Evolutionary conservation across 257 asterid genomes (phyloP), one percentile per base, ranked within the genome.

Genomic region (Penstemon barbatus): DNA sequence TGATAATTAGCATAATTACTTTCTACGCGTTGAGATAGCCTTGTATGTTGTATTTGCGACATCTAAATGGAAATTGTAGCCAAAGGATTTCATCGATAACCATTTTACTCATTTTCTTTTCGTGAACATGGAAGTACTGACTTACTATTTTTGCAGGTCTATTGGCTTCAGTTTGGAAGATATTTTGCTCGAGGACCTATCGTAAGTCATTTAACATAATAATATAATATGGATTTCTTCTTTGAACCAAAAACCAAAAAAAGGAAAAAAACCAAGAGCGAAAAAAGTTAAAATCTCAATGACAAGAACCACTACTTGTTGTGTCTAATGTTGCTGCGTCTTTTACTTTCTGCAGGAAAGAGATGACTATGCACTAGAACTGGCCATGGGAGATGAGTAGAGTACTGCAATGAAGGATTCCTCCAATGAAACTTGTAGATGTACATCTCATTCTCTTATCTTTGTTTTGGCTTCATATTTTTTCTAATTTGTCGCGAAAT

Each of bases 151-250:
- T 60, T 82, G 82, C 83, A 93, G 99, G 99, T 90, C 46, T 91
- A 93, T 75, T 93, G 96, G 97, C 96, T 93, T 69, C 99, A 93
- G 72, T 93, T 93, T 71, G 99, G 99, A 63, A 84, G 96, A 89
- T 93, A 93, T 86, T 93, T 93, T 82, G 97, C 96, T 57, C 85
- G 96, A 74, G 99, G 97, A 44, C 96, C 97, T 25, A 76, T 94
- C 54, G 97, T 93, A 77, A 87, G 97, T 82, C 67, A 38, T 74
- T 7, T 39, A 25, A 38, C 49, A 60, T 57, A 61, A 65, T 54
- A 5, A 36, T 9, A 8, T 50, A 19, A 15, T 44, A 7, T 39
- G 37, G 11, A 15, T 13, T 25, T 46, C 53, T 57, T 54, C 50
- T 50, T 65, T 40, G 48, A 43, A 55, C 46, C 4, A n/a, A 48